Percentiles rank a stretch among this genome's conserved stretches.
Conservation (phyloP, 371 early-diverging fungal genomes). For the Mucor piriformis region DNA sequence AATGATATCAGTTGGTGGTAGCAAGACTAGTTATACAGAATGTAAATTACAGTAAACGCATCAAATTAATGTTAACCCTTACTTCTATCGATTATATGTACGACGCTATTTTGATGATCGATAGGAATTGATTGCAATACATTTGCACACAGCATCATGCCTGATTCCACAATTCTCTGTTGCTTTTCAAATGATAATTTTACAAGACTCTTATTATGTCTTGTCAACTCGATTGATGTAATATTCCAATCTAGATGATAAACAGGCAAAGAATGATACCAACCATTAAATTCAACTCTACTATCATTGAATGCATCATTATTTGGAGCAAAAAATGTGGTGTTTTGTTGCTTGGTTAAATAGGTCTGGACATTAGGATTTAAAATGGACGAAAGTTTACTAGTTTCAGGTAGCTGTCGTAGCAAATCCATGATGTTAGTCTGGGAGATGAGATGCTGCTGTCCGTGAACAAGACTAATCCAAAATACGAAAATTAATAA, state of each 20-base stretch:
- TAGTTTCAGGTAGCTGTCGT: not conserved
- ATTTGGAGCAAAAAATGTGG: conserved; percentile 12
- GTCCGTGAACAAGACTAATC: not conserved
- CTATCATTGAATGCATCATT: conserved; percentile 10
- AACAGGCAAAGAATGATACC: not conserved
- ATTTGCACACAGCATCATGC: conserved; percentile 8
- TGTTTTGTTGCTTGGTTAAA: not conserved
- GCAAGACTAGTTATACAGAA: too few relatives aligned
- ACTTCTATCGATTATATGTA: conserved; percentile 13
- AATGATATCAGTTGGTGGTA: conserved; percentile 9
- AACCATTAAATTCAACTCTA: not conserved
- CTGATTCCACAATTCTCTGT: conserved; percentile 7
- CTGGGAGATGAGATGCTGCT: not conserved
- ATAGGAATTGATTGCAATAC: conserved; percentile 1
- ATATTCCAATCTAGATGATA: not conserved
- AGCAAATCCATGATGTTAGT: not conserved
- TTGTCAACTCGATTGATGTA: not conserved
- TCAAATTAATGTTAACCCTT: not conserved
- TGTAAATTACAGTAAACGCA: too few relatives aligned
- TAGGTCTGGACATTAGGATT: too few relatives aligned
- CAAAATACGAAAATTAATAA: not conserved
- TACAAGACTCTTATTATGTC: not conserved
- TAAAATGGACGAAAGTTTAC: too few relatives aligned
- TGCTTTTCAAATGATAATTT: not conserved
- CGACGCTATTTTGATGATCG: not conserved